Evolutionary conservation across 129 eudicot genomes (phyloP).

Genomic region (Scalesia atractyloides): DNA sequence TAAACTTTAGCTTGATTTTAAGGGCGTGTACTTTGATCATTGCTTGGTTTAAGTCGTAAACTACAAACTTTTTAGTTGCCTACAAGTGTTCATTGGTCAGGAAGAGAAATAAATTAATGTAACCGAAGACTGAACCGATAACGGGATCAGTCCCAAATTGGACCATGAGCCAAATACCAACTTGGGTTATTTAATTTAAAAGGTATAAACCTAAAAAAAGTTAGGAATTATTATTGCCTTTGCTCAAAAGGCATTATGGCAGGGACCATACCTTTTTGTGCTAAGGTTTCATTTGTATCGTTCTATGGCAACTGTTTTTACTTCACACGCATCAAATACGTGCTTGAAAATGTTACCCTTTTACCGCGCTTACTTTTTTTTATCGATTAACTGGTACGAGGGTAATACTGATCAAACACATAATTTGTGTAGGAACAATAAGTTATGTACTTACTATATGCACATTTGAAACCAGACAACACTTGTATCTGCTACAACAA

Average conservation of each 20-base stretch:
- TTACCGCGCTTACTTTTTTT: neutral
- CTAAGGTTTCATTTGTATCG: conserved; percentile 12
- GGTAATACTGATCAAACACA: neutral
- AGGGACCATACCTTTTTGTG: conserved; percentile 32
- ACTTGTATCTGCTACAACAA: conserved; percentile 8
- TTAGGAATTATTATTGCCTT: conserved; percentile 36
- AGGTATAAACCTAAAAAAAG: conserved; percentile 31
- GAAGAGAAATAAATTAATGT: neutral
- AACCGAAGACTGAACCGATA: neutral
- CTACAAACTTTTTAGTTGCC: neutral
- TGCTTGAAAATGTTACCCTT: neutral
- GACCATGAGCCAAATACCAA: neutral
- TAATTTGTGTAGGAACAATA: neutral
- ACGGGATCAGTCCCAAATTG: neutral
- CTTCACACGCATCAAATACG: neutral
- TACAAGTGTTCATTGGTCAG: neutral
- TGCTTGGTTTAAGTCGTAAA: neutral
- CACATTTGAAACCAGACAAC: conserved; percentile 3
- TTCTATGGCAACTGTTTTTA: conserved; percentile 14
- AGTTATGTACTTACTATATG: neutral
- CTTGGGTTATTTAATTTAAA: neutral
- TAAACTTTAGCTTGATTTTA: neutral
- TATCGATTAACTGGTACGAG: neutral
- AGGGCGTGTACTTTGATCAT: neutral
- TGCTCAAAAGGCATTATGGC: conserved; percentile 34